Evolutionary conservation across 2,329 filamentous ascomycete genomes (phyloP).

Genomic region (Trichoderma sp.): DNA sequence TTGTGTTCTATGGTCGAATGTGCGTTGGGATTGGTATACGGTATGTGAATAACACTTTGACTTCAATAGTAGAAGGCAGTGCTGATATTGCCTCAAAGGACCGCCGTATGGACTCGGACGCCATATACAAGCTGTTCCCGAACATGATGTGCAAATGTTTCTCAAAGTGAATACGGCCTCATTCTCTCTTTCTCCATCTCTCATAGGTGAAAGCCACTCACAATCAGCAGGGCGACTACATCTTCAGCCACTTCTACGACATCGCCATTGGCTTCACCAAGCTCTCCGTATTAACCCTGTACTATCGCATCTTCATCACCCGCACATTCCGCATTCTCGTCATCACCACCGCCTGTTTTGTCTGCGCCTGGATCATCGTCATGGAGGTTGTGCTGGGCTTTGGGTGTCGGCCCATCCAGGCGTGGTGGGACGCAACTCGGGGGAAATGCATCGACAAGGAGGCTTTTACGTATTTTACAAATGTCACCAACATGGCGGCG

Average conservation of each 20-base stretch:
- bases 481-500: slow-evolving; percentile 23
- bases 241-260: slow-evolving; percentile 29
- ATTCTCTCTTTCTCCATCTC: no score
- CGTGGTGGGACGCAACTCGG: slow-evolving; percentile 19
- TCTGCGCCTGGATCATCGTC: slow-evolving; percentile 22
- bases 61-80: background rate
- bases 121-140: slow-evolving; percentile 19
- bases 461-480: slow-evolving; percentile 24
- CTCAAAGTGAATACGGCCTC: background rate
- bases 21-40: slow-evolving; percentile 18
- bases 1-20: slow-evolving; percentile 22
- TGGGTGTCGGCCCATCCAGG: slow-evolving; percentile 24
- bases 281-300: slow-evolving; percentile 26
- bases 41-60: background rate
- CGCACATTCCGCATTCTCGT: slow-evolving; percentile 20
- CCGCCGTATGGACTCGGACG: slow-evolving; percentile 25
- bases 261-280: slow-evolving; percentile 26
- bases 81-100: slow-evolving; percentile 5
- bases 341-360: slow-evolving; percentile 23
- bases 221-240: slow-evolving; percentile 25
- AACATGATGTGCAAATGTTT: slow-evolving; percentile 11
- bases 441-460: slow-evolving; percentile 26
- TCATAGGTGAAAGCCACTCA: background rate
- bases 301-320: slow-evolving; percentile 25
- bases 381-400: slow-evolving; percentile 27